phyloP scores from a whole-genome alignment of 768 basidiomycete species.

The Boletus vermiculosoides region DNA sequence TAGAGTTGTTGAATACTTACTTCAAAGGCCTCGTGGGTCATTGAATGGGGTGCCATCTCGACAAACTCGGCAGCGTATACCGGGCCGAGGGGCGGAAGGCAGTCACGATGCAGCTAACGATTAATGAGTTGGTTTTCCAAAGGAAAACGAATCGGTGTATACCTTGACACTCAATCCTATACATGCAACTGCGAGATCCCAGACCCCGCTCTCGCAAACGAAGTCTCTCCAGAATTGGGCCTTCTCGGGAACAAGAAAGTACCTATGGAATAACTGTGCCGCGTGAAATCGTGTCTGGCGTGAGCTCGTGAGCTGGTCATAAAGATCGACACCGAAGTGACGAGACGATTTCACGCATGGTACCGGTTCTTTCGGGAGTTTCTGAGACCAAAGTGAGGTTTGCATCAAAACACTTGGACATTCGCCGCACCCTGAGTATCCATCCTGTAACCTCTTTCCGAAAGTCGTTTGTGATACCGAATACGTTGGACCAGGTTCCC shows the following conservation, averaged over 20 bases:
- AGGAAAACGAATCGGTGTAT: background rate
- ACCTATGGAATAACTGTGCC: constrained; percentile 56
- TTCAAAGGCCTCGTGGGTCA: constrained; percentile 53
- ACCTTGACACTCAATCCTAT: constrained; percentile 65
- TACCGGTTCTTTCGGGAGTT: constrained; percentile 2
- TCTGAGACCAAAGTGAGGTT: constrained; percentile 5
- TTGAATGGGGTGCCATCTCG: constrained; percentile 44
- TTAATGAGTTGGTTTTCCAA: background rate
- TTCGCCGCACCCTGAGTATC: constrained; percentile 43
- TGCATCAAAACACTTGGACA: background rate
- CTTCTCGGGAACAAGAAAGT: constrained; percentile 42
- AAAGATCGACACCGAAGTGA: constrained; percentile 28
- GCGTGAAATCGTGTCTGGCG: constrained; percentile 67
- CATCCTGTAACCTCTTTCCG: constrained; percentile 40
- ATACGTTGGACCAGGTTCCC: constrained; percentile 16
- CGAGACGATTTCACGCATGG: background rate
- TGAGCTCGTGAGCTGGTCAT: constrained; percentile 53
- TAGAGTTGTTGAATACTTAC: constrained; percentile 29
- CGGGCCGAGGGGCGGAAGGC: constrained; percentile 52
- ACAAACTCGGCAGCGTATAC: constrained; percentile 53
- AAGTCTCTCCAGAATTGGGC: constrained; percentile 9
- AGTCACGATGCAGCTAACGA: constrained; percentile 60
- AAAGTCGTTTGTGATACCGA: constrained; percentile 36
- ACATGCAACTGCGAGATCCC: constrained; percentile 60
- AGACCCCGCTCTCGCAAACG: constrained; percentile 34